phyloP scores from a whole-genome alignment of 2,329 filamentous ascomycete species.

The Paradendryphiella salina region DNA sequence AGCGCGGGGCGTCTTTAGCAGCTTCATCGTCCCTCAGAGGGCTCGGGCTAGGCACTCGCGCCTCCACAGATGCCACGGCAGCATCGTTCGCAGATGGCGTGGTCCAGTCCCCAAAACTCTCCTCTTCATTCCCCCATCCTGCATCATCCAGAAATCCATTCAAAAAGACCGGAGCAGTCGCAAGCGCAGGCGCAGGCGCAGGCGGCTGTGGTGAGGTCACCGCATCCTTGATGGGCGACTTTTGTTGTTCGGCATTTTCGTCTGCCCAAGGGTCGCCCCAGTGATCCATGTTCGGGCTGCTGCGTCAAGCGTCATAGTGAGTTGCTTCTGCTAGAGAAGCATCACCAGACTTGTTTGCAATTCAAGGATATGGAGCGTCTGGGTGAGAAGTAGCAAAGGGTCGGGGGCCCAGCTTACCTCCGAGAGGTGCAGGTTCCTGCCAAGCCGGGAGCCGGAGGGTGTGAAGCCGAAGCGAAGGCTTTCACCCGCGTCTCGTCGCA shows the following conservation, averaged over 20 bases:
- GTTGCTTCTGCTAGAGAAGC: slow-evolving; percentile 34
- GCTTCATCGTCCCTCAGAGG: neutral
- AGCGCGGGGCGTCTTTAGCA: slow-evolving; percentile 1
- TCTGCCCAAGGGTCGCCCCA: slow-evolving; percentile 49
- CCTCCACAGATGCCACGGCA: slow-evolving; percentile 2
- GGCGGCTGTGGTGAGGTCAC: slow-evolving; percentile 27
- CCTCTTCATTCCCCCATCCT: slow-evolving; percentile 42
- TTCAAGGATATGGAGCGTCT: neutral
- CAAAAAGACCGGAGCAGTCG: slow-evolving; percentile 26
- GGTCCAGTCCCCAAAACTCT: slow-evolving; percentile 38
- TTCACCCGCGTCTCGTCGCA: neutral
- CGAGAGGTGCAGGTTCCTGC: slow-evolving; percentile 13
- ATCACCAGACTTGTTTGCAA: slow-evolving; percentile 23
- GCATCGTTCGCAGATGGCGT: slow-evolving; percentile 13
- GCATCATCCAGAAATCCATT: slow-evolving; percentile 44
- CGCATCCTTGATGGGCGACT: slow-evolving; percentile 29
- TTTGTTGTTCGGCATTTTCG: slow-evolving; percentile 37
- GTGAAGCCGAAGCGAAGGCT: neutral
- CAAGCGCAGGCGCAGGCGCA: slow-evolving; percentile 15
- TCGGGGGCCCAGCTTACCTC: slow-evolving; percentile 13
- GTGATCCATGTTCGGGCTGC: slow-evolving; percentile 45
- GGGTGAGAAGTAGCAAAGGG: neutral
- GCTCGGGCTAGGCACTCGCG: slow-evolving; percentile 1
- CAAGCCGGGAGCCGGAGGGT: slow-evolving; percentile 16
- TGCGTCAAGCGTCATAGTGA: slow-evolving; percentile 44